Conservation (phyloP, 306 rosid genomes). For the Alnus glutinosa region DNA sequence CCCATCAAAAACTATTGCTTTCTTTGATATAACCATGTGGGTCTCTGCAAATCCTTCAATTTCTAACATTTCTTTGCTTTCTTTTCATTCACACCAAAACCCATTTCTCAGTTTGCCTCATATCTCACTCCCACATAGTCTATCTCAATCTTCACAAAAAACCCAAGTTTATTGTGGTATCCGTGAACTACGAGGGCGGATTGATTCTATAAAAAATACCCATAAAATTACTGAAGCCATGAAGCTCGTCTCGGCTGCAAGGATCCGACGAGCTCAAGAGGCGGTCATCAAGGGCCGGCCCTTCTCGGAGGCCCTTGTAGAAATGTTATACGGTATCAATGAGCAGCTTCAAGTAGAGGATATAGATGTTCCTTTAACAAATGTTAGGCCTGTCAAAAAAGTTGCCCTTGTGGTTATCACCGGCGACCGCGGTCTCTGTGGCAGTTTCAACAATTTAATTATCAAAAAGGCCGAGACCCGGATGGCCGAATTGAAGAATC, state of each 20-base stretch:
- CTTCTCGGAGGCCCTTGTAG: constrained; percentile 56
- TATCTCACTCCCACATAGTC: not conserved
- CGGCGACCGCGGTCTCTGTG: constrained; percentile 72
- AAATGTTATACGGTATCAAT: constrained; percentile 49
- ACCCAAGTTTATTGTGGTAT: constrained; percentile 40
- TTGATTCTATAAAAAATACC: constrained; percentile 47
- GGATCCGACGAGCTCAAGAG: constrained; percentile 78
- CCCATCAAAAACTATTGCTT: constrained; percentile 24
- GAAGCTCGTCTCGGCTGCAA: constrained; percentile 79
- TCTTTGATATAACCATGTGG: constrained; percentile 13
- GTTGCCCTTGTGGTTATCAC: constrained; percentile 67
- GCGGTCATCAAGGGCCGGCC: constrained; percentile 74
- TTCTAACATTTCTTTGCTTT: constrained; percentile 8
- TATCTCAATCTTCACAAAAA: constrained; percentile 8
- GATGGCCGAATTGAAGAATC: constrained; percentile 41
- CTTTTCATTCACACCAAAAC: constrained; percentile 23
- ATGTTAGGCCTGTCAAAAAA: constrained; percentile 46
- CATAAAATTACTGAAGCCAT: constrained; percentile 78
- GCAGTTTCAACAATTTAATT: constrained; percentile 61
- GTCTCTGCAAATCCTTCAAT: constrained; percentile 36
- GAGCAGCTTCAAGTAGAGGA: constrained; percentile 53
- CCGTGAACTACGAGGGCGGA: constrained; percentile 61
- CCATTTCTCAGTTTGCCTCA: constrained; percentile 19
- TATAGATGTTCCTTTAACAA: constrained; percentile 50
- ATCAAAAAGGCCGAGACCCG: constrained; percentile 49